Percentiles rank a stretch among this genome's conserved stretches.
Conservation (phyloP, 805 yeast species). For the Brettanomyces bruxellensis region DNA sequence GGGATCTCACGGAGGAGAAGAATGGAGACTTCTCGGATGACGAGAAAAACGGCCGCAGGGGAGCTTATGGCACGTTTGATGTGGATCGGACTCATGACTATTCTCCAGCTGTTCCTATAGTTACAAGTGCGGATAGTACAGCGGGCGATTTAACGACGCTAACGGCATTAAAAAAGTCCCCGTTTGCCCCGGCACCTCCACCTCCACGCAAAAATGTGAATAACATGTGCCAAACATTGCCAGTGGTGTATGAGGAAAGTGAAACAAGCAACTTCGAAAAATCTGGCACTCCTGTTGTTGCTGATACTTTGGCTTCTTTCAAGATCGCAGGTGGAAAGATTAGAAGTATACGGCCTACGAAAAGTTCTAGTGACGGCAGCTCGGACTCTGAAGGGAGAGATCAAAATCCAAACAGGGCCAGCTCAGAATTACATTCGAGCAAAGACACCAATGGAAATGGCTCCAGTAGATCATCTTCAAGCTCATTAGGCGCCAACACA, state of each 20-base stretch:
- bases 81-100: constrained; percentile 1
- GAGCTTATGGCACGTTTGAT: constrained; percentile 1
- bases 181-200: constrained; percentile 13
- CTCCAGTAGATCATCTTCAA: not conserved
- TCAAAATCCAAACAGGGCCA: too few species aligned
- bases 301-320: constrained; percentile 5
- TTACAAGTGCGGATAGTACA: not conserved
- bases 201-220: constrained; percentile 6
- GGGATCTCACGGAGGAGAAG: too few species aligned
- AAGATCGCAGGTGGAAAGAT: constrained; percentile 2
- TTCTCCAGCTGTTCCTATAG: not conserved
- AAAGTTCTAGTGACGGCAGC: not conserved
- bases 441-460: not conserved
- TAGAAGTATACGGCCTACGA: not conserved
- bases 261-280: constrained; percentile 5
- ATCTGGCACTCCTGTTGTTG: constrained; percentile 1
- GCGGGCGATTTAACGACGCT: not conserved
- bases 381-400: too few species aligned
- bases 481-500: too few species aligned
- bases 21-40: not conserved
- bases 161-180: not conserved
- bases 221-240: not conserved
- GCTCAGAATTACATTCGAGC: too few species aligned
- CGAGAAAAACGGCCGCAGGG: not conserved
- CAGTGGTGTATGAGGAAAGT: constrained; percentile 20